Evolutionary conservation across 2,329 filamentous ascomycete species (phyloP).

Genomic region (Apiospora kogelbergensis): DNA sequence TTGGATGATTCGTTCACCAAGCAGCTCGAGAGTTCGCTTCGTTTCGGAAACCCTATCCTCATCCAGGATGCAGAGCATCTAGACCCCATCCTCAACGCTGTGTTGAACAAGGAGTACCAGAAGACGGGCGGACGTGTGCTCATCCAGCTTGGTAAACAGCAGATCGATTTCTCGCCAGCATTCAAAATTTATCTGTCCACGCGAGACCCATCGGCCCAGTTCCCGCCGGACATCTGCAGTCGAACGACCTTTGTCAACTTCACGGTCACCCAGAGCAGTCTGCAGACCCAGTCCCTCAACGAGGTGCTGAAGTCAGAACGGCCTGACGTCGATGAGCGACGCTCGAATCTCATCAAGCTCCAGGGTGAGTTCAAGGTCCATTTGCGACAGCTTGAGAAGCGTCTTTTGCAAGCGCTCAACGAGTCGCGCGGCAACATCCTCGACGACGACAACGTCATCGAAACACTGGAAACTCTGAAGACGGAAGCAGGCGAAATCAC

Average conservation of each 20-base stretch:
- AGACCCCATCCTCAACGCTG: conserved; percentile 95
- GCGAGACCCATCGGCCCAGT: conserved; percentile 90
- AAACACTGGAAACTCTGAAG: conserved; percentile 96
- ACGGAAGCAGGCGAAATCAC: conserved; percentile 96
- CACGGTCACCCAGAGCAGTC: conserved; percentile 96
- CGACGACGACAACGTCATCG: conserved; percentile 96
- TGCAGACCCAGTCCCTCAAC: conserved; percentile 96
- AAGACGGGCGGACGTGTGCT: conserved; percentile 96
- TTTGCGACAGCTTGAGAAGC: conserved; percentile 91
- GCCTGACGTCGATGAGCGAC: conserved; percentile 92
- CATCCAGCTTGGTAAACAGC: conserved; percentile 96
- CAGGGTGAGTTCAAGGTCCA: conserved; percentile 99
- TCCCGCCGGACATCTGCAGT: conserved; percentile 96
- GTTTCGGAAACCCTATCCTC: conserved; percentile 96
- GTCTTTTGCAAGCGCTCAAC: conserved; percentile 89
- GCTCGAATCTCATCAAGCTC: conserved; percentile 96
- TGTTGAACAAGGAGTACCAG: conserved; percentile 99
- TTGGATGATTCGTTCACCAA: conserved; percentile 97
- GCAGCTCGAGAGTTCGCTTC: conserved; percentile 92
- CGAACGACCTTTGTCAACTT: conserved; percentile 99
- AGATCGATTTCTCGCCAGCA: conserved; percentile 97
- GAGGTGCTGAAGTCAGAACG: conserved; percentile 97
- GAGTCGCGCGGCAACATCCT: conserved; percentile 97
- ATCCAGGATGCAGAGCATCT: conserved; percentile 98
- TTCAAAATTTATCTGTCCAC: conserved; percentile 97